phyloP scores from a whole-genome alignment of 352 stramenopile genomes.

The Proteromonas lacertae region DNA sequence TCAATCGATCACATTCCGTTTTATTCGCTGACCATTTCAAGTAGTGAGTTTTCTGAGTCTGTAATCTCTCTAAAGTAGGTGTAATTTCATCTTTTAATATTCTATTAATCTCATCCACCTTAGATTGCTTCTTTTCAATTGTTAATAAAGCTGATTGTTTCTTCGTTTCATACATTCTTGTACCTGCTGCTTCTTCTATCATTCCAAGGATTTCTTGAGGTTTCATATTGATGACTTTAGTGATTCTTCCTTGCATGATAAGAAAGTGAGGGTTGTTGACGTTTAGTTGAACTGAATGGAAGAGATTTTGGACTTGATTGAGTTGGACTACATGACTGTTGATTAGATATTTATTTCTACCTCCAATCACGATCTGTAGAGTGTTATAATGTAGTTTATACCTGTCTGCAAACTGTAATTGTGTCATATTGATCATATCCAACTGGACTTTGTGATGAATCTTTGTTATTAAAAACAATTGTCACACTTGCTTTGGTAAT shows the following conservation, averaged over 20 bases:
- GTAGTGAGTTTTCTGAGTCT: conserved; percentile 82
- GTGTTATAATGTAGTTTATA: neutral
- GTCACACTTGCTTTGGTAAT: conserved; percentile 94
- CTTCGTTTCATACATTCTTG: conserved; percentile 98
- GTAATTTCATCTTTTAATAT: conserved; percentile 92
- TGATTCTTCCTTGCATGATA: conserved; percentile 96
- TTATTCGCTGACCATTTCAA: conserved; percentile 90
- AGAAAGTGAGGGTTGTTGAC: conserved; percentile 99
- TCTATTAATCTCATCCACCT: conserved; percentile 93
- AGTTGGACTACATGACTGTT: conserved; percentile 85
- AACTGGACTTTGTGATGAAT: conserved; percentile 23
- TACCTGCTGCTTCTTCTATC: conserved; percentile 96
- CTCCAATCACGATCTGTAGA: conserved; percentile 74
- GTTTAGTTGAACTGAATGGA: conserved; percentile 98
- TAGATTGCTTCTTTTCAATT: conserved; percentile 97
- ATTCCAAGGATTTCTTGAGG: conserved; percentile 92
- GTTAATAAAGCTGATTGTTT: conserved; percentile 84
- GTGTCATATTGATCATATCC: conserved; percentile 88
- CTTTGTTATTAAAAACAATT: conserved; percentile 94
- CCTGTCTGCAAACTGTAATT: conserved; percentile 76
- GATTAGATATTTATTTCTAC: conserved; percentile 97
- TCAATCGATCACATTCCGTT: conserved; percentile 77
- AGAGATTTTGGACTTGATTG: conserved; percentile 91
- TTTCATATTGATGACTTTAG: conserved; percentile 99
- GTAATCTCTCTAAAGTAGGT: conserved; percentile 81